phyloP scores from a whole-genome alignment of 257 asterid species.

The Lantana camara region DNA sequence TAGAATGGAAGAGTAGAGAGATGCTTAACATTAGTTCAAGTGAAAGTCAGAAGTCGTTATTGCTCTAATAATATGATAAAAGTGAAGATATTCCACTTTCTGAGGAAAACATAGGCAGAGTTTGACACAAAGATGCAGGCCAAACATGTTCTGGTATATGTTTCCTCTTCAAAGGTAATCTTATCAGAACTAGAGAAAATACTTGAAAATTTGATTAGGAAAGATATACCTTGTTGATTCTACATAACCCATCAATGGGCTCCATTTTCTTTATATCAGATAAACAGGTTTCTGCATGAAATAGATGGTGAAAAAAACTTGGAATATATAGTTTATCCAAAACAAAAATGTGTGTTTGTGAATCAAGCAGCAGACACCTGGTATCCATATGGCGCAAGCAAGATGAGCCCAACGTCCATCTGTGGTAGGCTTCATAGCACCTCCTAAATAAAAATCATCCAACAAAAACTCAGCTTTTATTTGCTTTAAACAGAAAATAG shows the following conservation, averaged over 20 bases:
- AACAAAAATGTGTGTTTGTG: conserved; percentile 5
- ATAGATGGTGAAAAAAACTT: conserved; percentile 17
- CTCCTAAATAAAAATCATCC: conserved; percentile 59
- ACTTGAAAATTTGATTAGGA: conserved; percentile 8
- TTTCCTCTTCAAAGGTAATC: conserved; percentile 10
- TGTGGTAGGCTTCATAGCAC: conserved; percentile 99
- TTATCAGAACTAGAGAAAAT: conserved; percentile 3
- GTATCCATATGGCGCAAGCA: conserved; percentile 99
- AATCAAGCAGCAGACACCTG: conserved; percentile 55
- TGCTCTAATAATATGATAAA: conserved; percentile 1
- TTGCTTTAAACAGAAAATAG: conserved; percentile 21
- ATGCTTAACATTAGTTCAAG: conserved; percentile 20
- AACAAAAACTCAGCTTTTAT: conserved; percentile 17
- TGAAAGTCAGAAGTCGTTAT: conserved; percentile 21
- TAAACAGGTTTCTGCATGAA: conserved; percentile 86
- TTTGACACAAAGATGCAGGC: conserved; percentile 15
- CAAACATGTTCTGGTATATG: conserved; percentile 8
- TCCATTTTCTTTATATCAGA: conserved; percentile 92
- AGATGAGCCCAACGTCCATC: conserved; percentile 99
- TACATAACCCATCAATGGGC: conserved; percentile 88
- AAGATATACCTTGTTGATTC: conserved; percentile 76
- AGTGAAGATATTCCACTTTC: conserved; percentile 6
- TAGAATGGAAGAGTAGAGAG: conserved; percentile 23
- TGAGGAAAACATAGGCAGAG: conserved; percentile 7
- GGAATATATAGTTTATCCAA: neutral